Percentiles rank a stretch among this genome's conserved stretches.
Evolutionary conservation across 2,329 filamentous ascomycete species (phyloP).

Genomic region (Pseudocercospora crystallina): DNA sequence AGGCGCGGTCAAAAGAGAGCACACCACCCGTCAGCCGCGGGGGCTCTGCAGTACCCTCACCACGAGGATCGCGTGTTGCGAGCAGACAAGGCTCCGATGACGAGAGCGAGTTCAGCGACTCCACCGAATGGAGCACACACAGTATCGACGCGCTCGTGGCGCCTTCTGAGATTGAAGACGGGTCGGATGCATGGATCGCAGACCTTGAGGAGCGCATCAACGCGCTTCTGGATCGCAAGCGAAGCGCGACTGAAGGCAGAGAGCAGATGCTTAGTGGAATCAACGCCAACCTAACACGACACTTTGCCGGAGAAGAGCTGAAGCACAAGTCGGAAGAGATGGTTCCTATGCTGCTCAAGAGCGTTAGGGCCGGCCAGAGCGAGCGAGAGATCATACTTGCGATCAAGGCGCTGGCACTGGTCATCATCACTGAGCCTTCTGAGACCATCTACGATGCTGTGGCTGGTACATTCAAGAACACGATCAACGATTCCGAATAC

Average conservation of each 20-base stretch:
- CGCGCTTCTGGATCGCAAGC: conserved; percentile 74
- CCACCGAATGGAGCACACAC: conserved; percentile 59
- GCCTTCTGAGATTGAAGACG: conserved; percentile 53
- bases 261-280: conserved; percentile 64
- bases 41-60: conserved; percentile 58
- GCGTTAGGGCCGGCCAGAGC: conserved; percentile 67
- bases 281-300: conserved; percentile 64
- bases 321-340: conserved; percentile 61
- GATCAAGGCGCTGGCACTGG: conserved; percentile 69
- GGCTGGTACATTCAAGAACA: conserved; percentile 58
- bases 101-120: conserved; percentile 59
- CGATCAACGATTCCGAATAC: conserved; percentile 67
- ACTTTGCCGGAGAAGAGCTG: conserved; percentile 65
- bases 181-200: conserved; percentile 59
- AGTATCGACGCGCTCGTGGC: conserved; percentile 66
- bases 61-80: conserved; percentile 58
- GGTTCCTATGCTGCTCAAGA: conserved; percentile 65
- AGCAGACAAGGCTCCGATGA: conserved; percentile 66
- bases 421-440: conserved; percentile 65
- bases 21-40: conserved; percentile 60
- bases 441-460: conserved; percentile 66
- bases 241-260: conserved; percentile 69
- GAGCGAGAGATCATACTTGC: conserved; percentile 69
- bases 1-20: conserved; percentile 59
- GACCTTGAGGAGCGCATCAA: conserved; percentile 66